Percentiles rank a stretch among this genome's conserved stretches.
phyloP scores from a whole-genome alignment of 148 eudicot genomes.

The Rhododendron vialii region DNA sequence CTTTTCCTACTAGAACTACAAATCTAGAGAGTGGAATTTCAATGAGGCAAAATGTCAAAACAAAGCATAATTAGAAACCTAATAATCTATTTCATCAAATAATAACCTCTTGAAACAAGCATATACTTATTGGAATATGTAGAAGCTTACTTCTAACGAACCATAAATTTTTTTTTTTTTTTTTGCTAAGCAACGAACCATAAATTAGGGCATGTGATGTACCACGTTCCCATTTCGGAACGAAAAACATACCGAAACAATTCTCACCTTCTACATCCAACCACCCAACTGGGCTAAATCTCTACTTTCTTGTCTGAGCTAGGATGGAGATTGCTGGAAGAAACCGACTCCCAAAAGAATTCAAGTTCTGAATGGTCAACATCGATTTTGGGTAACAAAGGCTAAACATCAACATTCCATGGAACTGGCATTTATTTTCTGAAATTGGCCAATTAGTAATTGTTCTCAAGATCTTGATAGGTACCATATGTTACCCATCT shows the following conservation, averaged over 20 bases:
- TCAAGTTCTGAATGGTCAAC: neutral
- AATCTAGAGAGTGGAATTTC: neutral
- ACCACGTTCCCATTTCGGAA: neutral
- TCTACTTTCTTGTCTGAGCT: neutral
- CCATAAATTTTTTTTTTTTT: neutral
- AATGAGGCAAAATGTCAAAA: neutral
- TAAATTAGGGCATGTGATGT: neutral
- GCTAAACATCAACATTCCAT: no score
- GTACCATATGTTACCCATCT: neutral
- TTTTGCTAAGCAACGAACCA: neutral
- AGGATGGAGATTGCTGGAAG: neutral
- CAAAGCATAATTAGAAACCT: neutral
- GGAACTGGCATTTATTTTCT: neutral
- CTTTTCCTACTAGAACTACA: neutral
- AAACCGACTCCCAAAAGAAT: neutral
- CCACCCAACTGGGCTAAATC: neutral
- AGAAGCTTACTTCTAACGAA: neutral
- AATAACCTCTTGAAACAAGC: neutral
- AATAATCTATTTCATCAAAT: neutral
- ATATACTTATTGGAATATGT: neutral
- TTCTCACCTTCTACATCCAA: neutral
- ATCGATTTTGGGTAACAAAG: neutral
- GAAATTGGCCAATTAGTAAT: neutral
- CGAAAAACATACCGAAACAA: neutral
- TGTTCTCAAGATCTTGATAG: neutral